phyloP scores from a whole-genome alignment of 495 filamentous ascomycete genomes.

The Penicillium paradoxum region DNA sequence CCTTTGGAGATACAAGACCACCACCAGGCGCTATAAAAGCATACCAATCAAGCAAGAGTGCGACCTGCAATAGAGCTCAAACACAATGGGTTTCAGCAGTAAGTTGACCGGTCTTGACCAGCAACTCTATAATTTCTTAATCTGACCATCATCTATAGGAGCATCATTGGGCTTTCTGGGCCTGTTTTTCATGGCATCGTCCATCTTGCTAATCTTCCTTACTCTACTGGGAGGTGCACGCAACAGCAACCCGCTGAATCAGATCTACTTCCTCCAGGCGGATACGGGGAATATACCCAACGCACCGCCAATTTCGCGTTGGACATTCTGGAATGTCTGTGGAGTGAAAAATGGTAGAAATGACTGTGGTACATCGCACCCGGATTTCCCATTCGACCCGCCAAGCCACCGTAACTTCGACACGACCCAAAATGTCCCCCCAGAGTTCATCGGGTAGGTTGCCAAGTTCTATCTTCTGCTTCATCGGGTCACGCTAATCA shows the following conservation, averaged over 20 bases:
- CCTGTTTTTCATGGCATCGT: conserved; percentile 69
- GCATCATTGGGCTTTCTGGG: conserved; percentile 52
- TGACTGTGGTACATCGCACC: conserved; percentile 48
- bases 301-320: conserved; percentile 62
- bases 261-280: conserved; percentile 79
- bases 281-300: conserved; percentile 64
- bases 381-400: conserved; percentile 63
- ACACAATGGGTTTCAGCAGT: conserved; percentile 36
- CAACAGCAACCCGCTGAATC: conserved; percentile 55
- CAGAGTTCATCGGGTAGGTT: conserved; percentile 50
- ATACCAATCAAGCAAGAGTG: neutral
- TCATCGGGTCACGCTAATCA: conserved; percentile 2
- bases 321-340: conserved; percentile 85
- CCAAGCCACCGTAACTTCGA: conserved; percentile 53
- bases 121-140: conserved; percentile 6
- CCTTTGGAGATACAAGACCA: neutral
- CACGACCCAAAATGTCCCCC: conserved; percentile 52
- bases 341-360: conserved; percentile 50
- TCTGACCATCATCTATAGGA: conserved; percentile 25
- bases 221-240: conserved; percentile 67
- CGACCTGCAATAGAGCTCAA: neutral
- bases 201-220: conserved; percentile 74
- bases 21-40: neutral
- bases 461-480: neutral
- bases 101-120: conserved; percentile 7